phyloP scores from a whole-genome alignment of 129 eudicot species.

The Glebionis coronaria region DNA sequence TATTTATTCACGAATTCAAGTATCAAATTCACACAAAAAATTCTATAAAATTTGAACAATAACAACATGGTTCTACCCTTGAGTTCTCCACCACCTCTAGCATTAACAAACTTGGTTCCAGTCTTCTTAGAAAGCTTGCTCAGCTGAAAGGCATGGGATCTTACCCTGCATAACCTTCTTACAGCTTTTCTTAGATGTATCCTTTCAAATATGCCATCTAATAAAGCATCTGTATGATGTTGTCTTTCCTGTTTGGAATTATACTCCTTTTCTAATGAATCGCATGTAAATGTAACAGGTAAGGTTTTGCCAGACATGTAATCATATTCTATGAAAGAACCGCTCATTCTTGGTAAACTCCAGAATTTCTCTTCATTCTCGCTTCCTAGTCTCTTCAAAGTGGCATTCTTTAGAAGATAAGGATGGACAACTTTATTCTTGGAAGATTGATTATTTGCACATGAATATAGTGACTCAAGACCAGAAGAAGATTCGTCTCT shows the following conservation, averaged over 20 bases:
- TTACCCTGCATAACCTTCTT: conserved; percentile 36
- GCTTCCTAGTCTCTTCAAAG: conserved; percentile 44
- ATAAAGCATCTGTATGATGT: conserved; percentile 1
- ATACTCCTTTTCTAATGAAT: background rate
- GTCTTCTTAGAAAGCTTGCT: too few relatives aligned
- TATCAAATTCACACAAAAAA: too few relatives aligned
- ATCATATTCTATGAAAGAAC: conserved; percentile 20
- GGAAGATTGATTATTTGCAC: conserved; percentile 16
- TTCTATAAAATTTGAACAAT: too few relatives aligned
- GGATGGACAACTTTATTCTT: conserved; percentile 12
- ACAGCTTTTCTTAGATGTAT: conserved; percentile 52
- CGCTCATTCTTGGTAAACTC: conserved; percentile 47
- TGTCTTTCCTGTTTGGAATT: conserved; percentile 12
- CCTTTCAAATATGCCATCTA: conserved; percentile 41
- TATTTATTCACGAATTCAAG: too few relatives aligned
- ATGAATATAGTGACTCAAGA: conserved; percentile 11
- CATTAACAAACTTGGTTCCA: too few relatives aligned
- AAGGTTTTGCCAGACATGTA: conserved; percentile 23
- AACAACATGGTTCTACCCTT: too few relatives aligned
- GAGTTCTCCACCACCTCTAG: too few relatives aligned
- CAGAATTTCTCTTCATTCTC: conserved; percentile 41
- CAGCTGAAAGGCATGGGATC: too few relatives aligned
- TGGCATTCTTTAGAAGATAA: conserved; percentile 15
- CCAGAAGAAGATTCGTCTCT: conserved; percentile 44
- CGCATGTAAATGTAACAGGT: conserved; percentile 15